These are phyloP conservation scores for Crotalaria pallida DNA, from an alignment of 306 rosid genomes.

Conservation along the genomic window DNA sequence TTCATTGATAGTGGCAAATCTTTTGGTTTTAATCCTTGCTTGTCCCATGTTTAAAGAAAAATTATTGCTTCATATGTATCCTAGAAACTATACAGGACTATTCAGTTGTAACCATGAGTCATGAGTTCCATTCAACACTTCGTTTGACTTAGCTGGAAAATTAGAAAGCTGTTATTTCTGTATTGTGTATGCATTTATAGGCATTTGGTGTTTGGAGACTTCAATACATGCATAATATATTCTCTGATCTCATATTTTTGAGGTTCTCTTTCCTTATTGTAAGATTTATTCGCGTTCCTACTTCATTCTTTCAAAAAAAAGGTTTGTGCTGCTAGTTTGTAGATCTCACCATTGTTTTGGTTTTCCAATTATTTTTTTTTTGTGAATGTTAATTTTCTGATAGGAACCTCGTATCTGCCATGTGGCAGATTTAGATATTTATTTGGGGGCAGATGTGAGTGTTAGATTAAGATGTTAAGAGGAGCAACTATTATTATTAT, in stretches of 20 bases:
- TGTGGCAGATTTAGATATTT: no score
- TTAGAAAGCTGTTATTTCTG: neutral
- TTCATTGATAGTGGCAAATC: neutral
- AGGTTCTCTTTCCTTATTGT: neutral
- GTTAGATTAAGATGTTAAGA: no score
- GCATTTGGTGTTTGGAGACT: neutral
- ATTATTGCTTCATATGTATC: constrained; percentile 6
- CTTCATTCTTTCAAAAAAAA: neutral
- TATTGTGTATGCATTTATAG: neutral
- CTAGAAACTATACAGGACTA: neutral
- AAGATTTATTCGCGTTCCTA: neutral
- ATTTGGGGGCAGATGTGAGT: no score
- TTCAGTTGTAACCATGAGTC: neutral
- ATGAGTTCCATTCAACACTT: neutral
- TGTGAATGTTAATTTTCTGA: no score
- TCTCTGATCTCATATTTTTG: neutral
- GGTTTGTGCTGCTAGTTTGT: neutral
- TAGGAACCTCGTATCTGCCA: no score
- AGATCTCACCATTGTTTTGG: neutral
- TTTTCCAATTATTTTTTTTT: neutral
- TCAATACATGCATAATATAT: neutral
- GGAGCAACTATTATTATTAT: no score
- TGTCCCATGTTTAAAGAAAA: neutral
- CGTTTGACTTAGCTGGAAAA: neutral
- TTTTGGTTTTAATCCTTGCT: constrained; percentile 3